phyloP scores from a whole-genome alignment of 2,329 filamentous ascomycete genomes.

The Colletotrichum tanaceti region DNA sequence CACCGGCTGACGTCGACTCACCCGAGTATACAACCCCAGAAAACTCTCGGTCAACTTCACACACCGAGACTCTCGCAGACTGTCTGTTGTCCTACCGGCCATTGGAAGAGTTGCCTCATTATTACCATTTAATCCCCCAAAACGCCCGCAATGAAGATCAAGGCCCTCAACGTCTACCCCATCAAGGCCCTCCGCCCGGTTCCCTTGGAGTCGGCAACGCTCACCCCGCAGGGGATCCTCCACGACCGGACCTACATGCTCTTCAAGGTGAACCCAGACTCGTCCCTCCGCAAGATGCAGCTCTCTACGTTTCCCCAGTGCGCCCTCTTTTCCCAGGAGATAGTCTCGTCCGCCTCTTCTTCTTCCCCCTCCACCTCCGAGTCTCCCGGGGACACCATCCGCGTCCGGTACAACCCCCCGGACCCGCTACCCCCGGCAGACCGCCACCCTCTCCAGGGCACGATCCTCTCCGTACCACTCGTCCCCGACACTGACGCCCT shows the following conservation, averaged over 20 bases:
- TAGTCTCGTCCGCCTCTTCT: constrained; percentile 61
- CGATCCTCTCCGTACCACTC: constrained; percentile 66
- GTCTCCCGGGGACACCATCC: constrained; percentile 48
- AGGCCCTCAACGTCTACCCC: constrained; percentile 73
- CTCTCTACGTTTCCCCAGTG: constrained; percentile 68
- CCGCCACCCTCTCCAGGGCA: constrained; percentile 50
- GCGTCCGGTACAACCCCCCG: constrained; percentile 58
- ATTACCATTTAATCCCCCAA: neutral
- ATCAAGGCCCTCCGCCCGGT: constrained; percentile 78
- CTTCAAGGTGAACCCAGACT: constrained; percentile 60
- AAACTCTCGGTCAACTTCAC: constrained; percentile 31
- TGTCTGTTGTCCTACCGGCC: neutral
- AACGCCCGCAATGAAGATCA: constrained; percentile 24
- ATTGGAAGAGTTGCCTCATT: too few species aligned
- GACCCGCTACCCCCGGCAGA: constrained; percentile 53
- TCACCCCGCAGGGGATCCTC: constrained; percentile 71
- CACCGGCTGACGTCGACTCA: constrained; percentile 9
- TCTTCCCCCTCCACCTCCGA: constrained; percentile 54
- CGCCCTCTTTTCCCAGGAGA: constrained; percentile 71
- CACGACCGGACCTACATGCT: constrained; percentile 80
- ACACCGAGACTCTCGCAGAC: constrained; percentile 3
- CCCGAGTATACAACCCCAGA: neutral
- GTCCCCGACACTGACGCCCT: constrained; percentile 61
- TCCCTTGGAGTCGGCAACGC: constrained; percentile 61
- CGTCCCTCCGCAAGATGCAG: constrained; percentile 67